phyloP scores from a whole-genome alignment of 768 basidiomycete species.

The Agaricus subrufescens region DNA sequence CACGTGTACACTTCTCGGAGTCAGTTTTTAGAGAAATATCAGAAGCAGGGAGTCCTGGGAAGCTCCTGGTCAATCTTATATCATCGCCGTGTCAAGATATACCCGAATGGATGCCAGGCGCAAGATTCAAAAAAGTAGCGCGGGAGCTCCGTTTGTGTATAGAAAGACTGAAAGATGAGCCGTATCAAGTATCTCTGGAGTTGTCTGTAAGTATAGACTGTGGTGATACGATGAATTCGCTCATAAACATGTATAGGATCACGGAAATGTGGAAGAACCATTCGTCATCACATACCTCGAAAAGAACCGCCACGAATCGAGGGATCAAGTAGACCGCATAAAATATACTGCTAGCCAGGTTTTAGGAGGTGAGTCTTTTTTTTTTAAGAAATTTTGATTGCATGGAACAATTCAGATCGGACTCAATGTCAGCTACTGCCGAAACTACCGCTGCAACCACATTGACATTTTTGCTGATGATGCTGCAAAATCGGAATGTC shows the following conservation, averaged over 20 bases:
- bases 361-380: conserved; percentile 1
- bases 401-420: neutral
- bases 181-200: neutral
- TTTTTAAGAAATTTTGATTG: too few species aligned
- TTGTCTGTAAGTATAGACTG: neutral
- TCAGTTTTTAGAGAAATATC: neutral
- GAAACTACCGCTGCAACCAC: neutral
- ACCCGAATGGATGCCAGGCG: conserved; percentile 12
- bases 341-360: conserved; percentile 1
- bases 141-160: neutral
- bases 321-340: neutral
- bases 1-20: neutral
- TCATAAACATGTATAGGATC: neutral
- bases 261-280: neutral
- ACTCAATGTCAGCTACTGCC: neutral
- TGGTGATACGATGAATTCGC: neutral
- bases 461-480: conserved; percentile 4
- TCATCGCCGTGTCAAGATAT: neutral
- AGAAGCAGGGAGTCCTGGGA: neutral
- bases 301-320: neutral
- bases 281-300: neutral
- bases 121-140: conserved; percentile 2
- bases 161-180: neutral
- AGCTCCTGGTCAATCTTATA: conserved; percentile 7
- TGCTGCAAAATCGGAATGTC: conserved; percentile 10